Conservation (phyloP, 257 asterid species). For the Salvia miltiorrhiza region DNA sequence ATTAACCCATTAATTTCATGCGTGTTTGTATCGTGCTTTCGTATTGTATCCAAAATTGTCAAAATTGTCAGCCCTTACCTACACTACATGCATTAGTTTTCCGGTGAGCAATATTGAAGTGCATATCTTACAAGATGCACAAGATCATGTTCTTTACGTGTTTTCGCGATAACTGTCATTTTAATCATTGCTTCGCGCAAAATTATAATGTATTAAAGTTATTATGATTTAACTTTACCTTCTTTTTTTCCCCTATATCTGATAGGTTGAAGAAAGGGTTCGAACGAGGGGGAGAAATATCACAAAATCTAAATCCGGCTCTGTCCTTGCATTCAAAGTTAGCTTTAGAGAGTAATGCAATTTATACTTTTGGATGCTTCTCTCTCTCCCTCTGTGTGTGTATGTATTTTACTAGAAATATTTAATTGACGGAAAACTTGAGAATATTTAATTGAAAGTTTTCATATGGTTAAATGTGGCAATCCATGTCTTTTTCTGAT, state of each 20-base stretch:
- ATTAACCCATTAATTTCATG: no score
- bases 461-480: not conserved
- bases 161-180: not conserved
- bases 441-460: not conserved
- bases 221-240: not conserved
- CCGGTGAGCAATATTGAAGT: not conserved
- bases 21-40: no score
- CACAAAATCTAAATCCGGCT: constrained; percentile 87
- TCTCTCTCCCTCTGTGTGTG: not conserved
- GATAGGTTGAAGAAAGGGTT: constrained; percentile 92
- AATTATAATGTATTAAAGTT: not conserved
- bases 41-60: no score
- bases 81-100: not conserved
- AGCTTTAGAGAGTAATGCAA: constrained; percentile 92
- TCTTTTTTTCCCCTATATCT: constrained; percentile 18
- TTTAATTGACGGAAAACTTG: not conserved
- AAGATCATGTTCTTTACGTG: not conserved
- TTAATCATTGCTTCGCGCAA: not conserved
- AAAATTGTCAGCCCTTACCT: no score
- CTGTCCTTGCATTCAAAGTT: constrained; percentile 94
- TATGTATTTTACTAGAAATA: not conserved
- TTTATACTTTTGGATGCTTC: constrained; percentile 21
- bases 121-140: no score
- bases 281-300: constrained; percentile 70
- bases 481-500: not conserved